phyloP scores from a whole-genome alignment of 2,329 filamentous ascomycete genomes.

The Graphilbum fragrans region DNA sequence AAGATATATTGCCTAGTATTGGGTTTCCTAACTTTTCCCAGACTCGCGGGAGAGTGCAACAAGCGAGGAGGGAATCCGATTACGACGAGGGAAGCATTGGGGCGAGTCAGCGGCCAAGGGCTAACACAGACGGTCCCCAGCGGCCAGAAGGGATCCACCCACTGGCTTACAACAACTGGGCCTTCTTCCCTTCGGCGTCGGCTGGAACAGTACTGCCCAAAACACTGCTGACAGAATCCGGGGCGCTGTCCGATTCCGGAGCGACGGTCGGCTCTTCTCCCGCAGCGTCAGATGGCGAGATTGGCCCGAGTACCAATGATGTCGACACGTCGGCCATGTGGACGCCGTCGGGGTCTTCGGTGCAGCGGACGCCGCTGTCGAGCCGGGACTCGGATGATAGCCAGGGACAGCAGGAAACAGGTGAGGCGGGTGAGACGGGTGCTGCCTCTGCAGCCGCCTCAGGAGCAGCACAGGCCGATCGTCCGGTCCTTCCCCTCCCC shows the following conservation, averaged over 20 bases:
- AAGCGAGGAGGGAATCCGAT: too few species aligned
- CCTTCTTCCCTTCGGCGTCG: constrained; percentile 25
- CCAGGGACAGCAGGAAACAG: not conserved
- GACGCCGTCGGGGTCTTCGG: not conserved
- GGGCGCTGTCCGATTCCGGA: not conserved
- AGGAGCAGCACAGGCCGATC: too few species aligned
- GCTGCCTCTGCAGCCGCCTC: too few species aligned
- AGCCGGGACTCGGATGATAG: not conserved
- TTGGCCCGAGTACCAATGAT: not conserved
- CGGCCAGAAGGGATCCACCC: constrained; percentile 31
- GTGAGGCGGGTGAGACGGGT: not conserved
- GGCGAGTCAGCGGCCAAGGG: constrained; percentile 28
- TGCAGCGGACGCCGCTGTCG: not conserved
- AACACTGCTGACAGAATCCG: not conserved
- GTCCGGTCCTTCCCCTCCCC: too few species aligned
- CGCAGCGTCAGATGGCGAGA: not conserved
- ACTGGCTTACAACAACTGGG: constrained; percentile 50
- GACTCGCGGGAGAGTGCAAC: too few species aligned
- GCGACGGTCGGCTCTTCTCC: not conserved
- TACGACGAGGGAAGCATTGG: too few species aligned
- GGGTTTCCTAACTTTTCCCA: too few species aligned
- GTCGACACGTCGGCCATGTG: not conserved
- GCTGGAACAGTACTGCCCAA: not conserved
- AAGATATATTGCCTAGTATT: too few species aligned
- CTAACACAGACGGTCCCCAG: constrained; percentile 44